Base-by-base conservation (phyloP, 2,329 filamentous ascomycete genomes). In the Cadophora sp. region DNA sequence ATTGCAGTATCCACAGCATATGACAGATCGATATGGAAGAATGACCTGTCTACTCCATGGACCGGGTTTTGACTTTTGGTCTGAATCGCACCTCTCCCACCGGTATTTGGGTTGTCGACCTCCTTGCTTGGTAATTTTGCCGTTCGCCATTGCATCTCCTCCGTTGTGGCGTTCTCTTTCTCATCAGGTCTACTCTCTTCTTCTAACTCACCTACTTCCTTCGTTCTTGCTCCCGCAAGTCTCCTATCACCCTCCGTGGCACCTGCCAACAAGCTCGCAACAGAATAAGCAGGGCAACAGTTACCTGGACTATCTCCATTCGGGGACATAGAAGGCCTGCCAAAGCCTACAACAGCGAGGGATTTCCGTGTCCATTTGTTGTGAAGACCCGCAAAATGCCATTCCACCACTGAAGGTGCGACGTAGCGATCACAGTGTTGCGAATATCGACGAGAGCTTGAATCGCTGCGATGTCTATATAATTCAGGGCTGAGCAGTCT, bases 1-100 rank as follows among this genome's bases (percentile, higher is more conserved):
- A 56, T 26, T 29, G 53, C 53, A 3, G 53, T 56, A 24, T 56
- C 53, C n/a, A 29, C 53, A 6, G 53, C 53, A 56, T 56, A 24
- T 29, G 53, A 19, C 8, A 56, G 53, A 26, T 56, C 53, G 53
- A 56, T 56, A n/a, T 56, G 53, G 29, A 56, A 56, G 24, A 56
- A 56, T 14, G 53, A 26, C 24, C 53, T 56, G 26, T 56, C 53
- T 19, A 56, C 26, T 34, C 53, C 53, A 56, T 56, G 31, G 19
- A 56, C 53, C 12, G 53, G 53, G 11, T 56, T 26, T 26, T 12
- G 29, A 56, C 53, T 24, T 3, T 24, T 56, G 16, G 12, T 34
- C 24, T 56, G 24, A 12, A 5, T 27, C 31, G 53, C 53, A 26
- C 31, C 53, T 27, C 22, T 26, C 12, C 7, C 26, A 6, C 4